phyloP scores from a whole-genome alignment of 768 basidiomycete species.

The Tylopilus intermedius region DNA sequence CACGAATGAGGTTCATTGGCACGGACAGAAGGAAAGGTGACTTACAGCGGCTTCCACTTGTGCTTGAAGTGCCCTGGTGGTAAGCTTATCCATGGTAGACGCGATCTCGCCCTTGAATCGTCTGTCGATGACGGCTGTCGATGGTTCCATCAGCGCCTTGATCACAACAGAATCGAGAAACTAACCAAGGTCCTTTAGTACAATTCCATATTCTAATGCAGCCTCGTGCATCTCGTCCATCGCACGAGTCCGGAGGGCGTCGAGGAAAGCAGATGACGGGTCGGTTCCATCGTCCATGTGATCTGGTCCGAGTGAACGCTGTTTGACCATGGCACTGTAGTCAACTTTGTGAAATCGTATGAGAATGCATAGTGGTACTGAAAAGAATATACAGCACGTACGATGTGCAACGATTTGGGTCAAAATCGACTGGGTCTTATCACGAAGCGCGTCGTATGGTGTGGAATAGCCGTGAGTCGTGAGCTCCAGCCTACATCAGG shows the following conservation, averaged over 20 bases:
- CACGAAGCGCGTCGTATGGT: conserved; percentile 70
- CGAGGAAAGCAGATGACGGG: conserved; percentile 71
- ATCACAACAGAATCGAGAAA: neutral
- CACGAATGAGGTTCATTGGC: neutral
- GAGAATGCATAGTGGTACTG: neutral
- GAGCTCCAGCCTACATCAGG: conserved; percentile 45
- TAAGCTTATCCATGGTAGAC: conserved; percentile 78
- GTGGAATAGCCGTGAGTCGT: conserved; percentile 82
- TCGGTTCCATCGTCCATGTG: conserved; percentile 68
- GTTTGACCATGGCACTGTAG: conserved; percentile 67
- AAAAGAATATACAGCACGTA: conserved; percentile 27
- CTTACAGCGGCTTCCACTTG: conserved; percentile 82
- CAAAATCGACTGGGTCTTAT: conserved; percentile 83
- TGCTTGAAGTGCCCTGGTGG: conserved; percentile 77
- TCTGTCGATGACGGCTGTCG: conserved; percentile 73
- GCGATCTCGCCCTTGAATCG: conserved; percentile 90
- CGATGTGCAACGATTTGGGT: conserved; percentile 83
- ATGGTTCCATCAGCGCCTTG: conserved; percentile 5
- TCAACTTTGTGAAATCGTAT: conserved; percentile 34
- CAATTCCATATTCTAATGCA: conserved; percentile 78
- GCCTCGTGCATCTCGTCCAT: conserved; percentile 85
- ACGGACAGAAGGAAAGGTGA: neutral
- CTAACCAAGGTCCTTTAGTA: conserved; percentile 72
- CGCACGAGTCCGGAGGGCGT: conserved; percentile 74
- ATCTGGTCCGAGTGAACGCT: conserved; percentile 72